Conservation (phyloP, 2,329 filamentous ascomycete genomes). For the Hortaea werneckii region DNA sequence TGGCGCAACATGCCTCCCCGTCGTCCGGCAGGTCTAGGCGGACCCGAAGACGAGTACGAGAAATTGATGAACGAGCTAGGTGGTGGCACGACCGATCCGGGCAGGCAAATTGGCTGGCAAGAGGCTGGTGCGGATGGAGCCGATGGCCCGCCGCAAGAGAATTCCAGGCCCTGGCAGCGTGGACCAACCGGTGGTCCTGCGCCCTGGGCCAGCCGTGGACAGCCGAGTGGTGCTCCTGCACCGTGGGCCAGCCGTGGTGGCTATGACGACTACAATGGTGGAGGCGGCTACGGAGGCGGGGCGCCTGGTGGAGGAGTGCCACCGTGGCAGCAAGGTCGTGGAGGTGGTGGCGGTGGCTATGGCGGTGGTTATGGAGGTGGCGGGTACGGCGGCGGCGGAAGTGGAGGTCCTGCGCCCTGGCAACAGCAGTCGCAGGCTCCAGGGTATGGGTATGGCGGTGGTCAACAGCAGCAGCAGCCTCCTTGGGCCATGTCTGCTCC, state of each 20-base stretch:
- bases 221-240: constrained; percentile 20
- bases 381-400: constrained; percentile 9
- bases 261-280: constrained; percentile 11
- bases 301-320: constrained; percentile 6
- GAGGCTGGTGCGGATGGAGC: constrained; percentile 49
- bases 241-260: constrained; percentile 26
- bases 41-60: constrained; percentile 87
- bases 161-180: constrained; percentile 19
- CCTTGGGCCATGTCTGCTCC: constrained; percentile 22
- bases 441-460: constrained; percentile 1
- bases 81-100: constrained; percentile 53
- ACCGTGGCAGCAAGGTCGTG: constrained; percentile 14
- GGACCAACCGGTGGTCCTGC: constrained; percentile 22
- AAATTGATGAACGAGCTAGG: constrained; percentile 98
- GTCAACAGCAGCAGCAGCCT: constrained; percentile 14
- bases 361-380: constrained; percentile 11
- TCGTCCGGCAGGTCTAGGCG: constrained; percentile 47
- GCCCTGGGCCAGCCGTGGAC: constrained; percentile 25
- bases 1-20: constrained; percentile 66
- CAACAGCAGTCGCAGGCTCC: constrained; percentile 13
- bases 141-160: constrained; percentile 56
- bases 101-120: constrained; percentile 73
- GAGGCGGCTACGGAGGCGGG: constrained; percentile 15
- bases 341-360: constrained; percentile 11
- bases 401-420: constrained; percentile 19